A percentile compares a stretch with the other conserved stretches of the same genome.
Evolutionary conservation across 768 basidiomycete species (phyloP).

Genomic region (Amanita fuliginea): DNA sequence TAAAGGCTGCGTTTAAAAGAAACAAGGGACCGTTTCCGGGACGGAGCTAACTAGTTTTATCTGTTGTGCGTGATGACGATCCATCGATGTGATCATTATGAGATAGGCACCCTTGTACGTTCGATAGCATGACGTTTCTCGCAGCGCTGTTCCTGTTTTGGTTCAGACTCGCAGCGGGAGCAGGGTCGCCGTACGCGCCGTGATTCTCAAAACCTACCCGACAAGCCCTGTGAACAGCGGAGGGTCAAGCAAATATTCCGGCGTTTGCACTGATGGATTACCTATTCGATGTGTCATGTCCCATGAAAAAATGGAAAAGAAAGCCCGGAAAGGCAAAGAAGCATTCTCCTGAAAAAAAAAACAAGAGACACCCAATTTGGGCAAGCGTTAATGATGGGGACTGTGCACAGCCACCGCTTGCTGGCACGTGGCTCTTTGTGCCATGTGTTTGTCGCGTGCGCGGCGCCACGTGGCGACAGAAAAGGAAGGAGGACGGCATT

Average conservation of each 20-base stretch:
- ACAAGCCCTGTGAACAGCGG: too few relatives aligned
- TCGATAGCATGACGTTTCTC: neutral
- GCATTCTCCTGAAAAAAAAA: neutral
- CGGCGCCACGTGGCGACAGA: neutral
- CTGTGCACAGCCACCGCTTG: conserved; percentile 17
- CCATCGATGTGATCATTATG: neutral
- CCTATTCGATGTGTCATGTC: neutral
- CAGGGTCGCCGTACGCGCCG: neutral
- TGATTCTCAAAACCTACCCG: neutral
- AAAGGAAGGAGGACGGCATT: neutral
- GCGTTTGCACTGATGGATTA: neutral
- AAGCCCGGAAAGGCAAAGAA: neutral
- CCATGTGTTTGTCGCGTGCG: conserved; percentile 14
- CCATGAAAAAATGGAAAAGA: neutral
- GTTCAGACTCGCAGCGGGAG: too few relatives aligned
- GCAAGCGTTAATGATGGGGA: neutral
- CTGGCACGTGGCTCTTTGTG: conserved; percentile 22
- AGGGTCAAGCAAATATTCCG: too few relatives aligned
- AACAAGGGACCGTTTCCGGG: neutral
- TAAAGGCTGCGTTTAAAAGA: neutral
- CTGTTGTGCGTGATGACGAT: neutral
- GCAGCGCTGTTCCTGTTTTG: too few relatives aligned
- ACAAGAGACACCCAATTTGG: neutral
- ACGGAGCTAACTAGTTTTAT: neutral
- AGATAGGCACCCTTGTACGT: neutral